Evolutionary conservation across 1,284 basidiomycete species (phyloP).

Genomic region (Pseudozyma sp.): DNA sequence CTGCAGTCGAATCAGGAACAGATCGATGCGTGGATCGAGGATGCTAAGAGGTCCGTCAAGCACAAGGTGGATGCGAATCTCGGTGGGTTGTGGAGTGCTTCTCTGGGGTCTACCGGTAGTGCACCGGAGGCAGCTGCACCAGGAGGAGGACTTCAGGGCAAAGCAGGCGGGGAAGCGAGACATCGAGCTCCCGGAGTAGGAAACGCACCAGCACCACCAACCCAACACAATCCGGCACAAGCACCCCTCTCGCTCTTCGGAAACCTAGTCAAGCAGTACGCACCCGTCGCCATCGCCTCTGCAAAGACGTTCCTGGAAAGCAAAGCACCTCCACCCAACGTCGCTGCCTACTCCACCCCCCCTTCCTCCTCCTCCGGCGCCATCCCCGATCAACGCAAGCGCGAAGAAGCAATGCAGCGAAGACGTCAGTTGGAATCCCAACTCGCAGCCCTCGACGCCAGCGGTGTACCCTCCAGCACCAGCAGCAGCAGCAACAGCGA

Average conservation of each 20-base stretch:
- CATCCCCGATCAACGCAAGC: neutral
- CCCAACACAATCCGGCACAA: conserved; percentile 44
- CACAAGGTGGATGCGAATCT: conserved; percentile 14
- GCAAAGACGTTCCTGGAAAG: conserved; percentile 30
- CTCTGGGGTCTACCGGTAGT: neutral
- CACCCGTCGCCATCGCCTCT: conserved; percentile 35
- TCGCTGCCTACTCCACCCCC: conserved; percentile 24
- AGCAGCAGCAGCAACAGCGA: conserved; percentile 14
- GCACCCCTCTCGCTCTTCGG: conserved; percentile 30
- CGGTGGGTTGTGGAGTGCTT: conserved; percentile 24
- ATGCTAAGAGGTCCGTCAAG: conserved; percentile 35
- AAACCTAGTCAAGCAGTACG: conserved; percentile 38
- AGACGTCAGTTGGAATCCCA: conserved; percentile 36
- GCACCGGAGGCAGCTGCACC: conserved; percentile 1
- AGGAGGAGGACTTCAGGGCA: neutral
- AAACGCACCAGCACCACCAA: conserved; percentile 22
- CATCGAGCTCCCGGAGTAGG: conserved; percentile 19
- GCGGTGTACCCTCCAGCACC: conserved; percentile 13
- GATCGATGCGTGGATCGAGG: conserved; percentile 80
- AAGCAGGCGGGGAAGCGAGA: conserved; percentile 16
- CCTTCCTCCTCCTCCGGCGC: neutral
- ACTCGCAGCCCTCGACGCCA: conserved; percentile 35
- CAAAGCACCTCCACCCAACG: conserved; percentile 25
- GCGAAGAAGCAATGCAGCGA: conserved; percentile 23
- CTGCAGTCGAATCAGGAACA: conserved; percentile 80